A percentile compares a stretch with the other conserved stretches of the same genome.
Conservation (phyloP, 108 stramenopile species). For the Cyclotella distinguenda region DNA sequence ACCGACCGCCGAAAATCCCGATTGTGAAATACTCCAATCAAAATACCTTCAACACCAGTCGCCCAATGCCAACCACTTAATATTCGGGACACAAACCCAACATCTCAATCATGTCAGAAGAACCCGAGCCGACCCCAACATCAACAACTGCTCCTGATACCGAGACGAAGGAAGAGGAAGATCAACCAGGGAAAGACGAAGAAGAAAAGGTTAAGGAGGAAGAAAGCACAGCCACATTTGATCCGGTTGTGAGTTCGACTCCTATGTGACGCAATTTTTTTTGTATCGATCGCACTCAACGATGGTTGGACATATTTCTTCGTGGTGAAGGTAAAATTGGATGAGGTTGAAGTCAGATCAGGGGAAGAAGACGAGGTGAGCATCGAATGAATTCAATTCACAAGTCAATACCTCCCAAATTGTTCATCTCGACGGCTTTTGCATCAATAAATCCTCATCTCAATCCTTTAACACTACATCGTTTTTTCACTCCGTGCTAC, state of each 20-base stretch:
- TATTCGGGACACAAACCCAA: no score
- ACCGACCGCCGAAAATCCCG: no score
- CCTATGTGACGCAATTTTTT: not conserved
- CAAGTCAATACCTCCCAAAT: not conserved
- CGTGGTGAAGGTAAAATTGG: constrained; percentile 84
- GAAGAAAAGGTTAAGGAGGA: constrained; percentile 67
- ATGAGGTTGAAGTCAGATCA: constrained; percentile 97
- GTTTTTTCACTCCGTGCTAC: not conserved
- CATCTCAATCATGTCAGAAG: not conserved
- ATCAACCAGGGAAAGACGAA: constrained; percentile 27
- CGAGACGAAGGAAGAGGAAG: constrained; percentile 8
- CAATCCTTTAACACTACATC: no score
- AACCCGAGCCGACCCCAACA: not conserved
- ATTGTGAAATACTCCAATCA: no score
- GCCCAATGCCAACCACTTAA: no score
- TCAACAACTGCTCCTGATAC: no score
- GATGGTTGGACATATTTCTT: not conserved
- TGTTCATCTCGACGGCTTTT: no score
- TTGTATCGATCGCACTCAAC: not conserved
- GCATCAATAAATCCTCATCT: no score
- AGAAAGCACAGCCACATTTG: constrained; percentile 89
- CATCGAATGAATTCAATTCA: not conserved
- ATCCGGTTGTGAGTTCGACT: constrained; percentile 77
- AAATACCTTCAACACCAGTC: no score
- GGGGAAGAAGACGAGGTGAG: constrained; percentile 97